These are phyloP conservation scores for Phytophthora agathidicida DNA, from an alignment of 352 stramenopile genomes.

Conservation along the genomic window DNA sequence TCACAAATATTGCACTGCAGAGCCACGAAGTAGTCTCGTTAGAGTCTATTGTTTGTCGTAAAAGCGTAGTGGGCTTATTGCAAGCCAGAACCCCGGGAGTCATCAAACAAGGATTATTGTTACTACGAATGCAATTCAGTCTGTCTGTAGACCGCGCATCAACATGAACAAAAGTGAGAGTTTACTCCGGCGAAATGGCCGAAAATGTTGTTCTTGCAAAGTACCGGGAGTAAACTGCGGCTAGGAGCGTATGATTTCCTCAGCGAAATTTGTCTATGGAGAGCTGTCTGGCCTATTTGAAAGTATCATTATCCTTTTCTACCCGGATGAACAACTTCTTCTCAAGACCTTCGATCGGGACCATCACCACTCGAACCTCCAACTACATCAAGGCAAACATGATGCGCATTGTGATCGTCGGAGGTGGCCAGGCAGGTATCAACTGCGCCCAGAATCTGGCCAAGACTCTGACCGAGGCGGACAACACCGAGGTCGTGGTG, in stretches of 20 bases:
- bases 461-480: slow-evolving; percentile 35
- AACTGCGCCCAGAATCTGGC: slow-evolving; percentile 45
- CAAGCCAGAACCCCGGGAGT: too few species aligned
- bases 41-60: too few species aligned
- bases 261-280: not conserved
- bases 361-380: slow-evolving; percentile 2
- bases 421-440: slow-evolving; percentile 52
- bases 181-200: slow-evolving; percentile 15
- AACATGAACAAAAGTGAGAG: not conserved
- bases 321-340: slow-evolving; percentile 15
- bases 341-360: slow-evolving; percentile 15
- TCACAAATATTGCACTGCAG: too few species aligned
- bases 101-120: not conserved
- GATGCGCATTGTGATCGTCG: slow-evolving; percentile 58
- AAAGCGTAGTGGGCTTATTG: too few species aligned
- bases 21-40: too few species aligned
- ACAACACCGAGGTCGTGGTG: slow-evolving; percentile 56
- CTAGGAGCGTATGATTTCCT: slow-evolving; percentile 9
- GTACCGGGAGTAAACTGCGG: slow-evolving; percentile 7
- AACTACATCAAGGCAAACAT: slow-evolving; percentile 25
- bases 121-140: too few species aligned
- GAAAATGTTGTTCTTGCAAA: too few species aligned
- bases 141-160: slow-evolving; percentile 1
- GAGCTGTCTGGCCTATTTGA: not conserved
- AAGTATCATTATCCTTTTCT: slow-evolving; percentile 24